phyloP scores from a whole-genome alignment of 2,329 filamentous ascomycete species.

The Talaromyces sp. region DNA sequence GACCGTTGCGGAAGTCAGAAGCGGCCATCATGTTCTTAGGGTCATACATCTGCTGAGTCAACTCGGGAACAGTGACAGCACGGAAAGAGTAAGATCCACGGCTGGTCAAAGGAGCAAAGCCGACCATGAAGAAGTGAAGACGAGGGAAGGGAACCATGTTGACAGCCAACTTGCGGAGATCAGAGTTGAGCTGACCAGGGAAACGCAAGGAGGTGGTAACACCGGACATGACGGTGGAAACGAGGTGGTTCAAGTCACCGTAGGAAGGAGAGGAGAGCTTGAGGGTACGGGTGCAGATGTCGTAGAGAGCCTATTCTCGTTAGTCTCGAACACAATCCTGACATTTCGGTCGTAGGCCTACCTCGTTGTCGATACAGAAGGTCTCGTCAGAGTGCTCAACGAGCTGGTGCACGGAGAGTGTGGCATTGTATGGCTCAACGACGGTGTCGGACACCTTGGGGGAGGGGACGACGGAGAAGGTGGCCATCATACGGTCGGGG shows the following conservation, averaged over 20 bases:
- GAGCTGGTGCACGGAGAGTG: conserved; percentile 96
- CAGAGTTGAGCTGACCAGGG: conserved; percentile 99
- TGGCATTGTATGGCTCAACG: conserved; percentile 99
- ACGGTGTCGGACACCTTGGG: conserved; percentile 99
- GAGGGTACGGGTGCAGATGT: conserved; percentile 99
- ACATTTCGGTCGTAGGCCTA: conserved; percentile 26
- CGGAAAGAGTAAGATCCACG: conserved; percentile 91
- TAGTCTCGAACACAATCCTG: background rate
- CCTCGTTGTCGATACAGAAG: conserved; percentile 99
- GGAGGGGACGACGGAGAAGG: conserved; percentile 97
- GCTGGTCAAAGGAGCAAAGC: conserved; percentile 96
- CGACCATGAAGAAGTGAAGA: conserved; percentile 99
- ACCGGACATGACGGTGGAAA: conserved; percentile 99
- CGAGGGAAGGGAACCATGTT: conserved; percentile 99
- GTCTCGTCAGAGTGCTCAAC: conserved; percentile 99
- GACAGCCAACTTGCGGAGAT: conserved; percentile 97
- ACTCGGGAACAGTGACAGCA: conserved; percentile 92
- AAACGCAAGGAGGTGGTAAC: conserved; percentile 98
- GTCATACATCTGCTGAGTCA: conserved; percentile 99
- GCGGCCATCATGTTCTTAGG: conserved; percentile 99
- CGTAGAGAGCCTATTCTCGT: conserved; percentile 71
- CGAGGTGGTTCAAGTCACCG: conserved; percentile 98
- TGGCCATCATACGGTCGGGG: conserved; percentile 99
- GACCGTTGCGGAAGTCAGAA: conserved; percentile 98
- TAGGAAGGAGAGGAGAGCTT: conserved; percentile 99